phyloP scores from a whole-genome alignment of 805 yeast genomes.

The Teunomyces stri region DNA sequence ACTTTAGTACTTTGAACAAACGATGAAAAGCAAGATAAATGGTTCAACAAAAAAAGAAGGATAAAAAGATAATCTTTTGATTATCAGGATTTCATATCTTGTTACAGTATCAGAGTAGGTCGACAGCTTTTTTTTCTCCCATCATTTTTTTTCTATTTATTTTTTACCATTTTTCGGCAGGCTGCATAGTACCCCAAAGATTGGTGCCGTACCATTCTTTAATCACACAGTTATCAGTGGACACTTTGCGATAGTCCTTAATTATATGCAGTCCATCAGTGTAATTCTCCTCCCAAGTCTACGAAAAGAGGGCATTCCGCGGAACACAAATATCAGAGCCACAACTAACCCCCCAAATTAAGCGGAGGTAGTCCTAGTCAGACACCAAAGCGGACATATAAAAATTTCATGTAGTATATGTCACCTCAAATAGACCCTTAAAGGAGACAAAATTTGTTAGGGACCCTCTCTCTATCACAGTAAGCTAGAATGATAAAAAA shows the following conservation, averaged over 20 bases:
- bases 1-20: background rate
- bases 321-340: background rate
- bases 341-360: background rate
- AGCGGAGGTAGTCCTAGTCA: too few species aligned
- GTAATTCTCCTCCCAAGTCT: background rate
- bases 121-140: background rate
- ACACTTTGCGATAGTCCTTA: background rate
- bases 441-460: too few species aligned
- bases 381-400: too few species aligned
- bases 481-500: too few species aligned
- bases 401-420: too few species aligned
- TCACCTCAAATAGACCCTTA: too few species aligned
- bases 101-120: conserved; percentile 2
- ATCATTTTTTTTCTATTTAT: background rate
- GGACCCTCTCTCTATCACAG: too few species aligned
- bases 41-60: conserved; percentile 2
- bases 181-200: background rate
- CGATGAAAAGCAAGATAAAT: background rate
- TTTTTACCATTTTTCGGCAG: conserved; percentile 3
- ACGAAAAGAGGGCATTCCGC: background rate
- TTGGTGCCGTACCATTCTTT: conserved; percentile 7
- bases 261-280: background rate
- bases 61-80: conserved; percentile 3
- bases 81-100: background rate
- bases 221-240: background rate